A percentile compares a stretch with the other conserved stretches of the same genome.
phyloP scores from a whole-genome alignment of 768 basidiomycete genomes.

The Lentinula raphanica region DNA sequence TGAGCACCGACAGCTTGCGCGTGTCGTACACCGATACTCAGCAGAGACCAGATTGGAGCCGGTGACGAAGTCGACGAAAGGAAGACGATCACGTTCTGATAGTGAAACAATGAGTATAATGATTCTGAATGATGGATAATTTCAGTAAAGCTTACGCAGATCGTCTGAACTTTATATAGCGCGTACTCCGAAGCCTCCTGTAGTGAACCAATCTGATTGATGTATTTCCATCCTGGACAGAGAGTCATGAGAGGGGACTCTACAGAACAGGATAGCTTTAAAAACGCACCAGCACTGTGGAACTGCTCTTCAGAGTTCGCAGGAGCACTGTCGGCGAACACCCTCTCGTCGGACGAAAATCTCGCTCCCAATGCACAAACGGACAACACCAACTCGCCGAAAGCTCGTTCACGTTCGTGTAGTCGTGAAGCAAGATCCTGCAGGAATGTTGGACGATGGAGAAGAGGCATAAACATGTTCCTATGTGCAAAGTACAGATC shows the following conservation, averaged over 20 bases:
- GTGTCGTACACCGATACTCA: conserved; percentile 61
- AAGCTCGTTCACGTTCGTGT: conserved; percentile 43
- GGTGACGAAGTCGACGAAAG: conserved; percentile 42
- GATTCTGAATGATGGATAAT: not conserved
- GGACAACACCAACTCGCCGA: conserved; percentile 44
- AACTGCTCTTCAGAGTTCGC: conserved; percentile 32
- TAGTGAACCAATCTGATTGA: conserved; percentile 35
- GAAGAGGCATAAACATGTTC: conserved; percentile 55
- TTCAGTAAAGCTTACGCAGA: conserved; percentile 43
- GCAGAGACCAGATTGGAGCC: conserved; percentile 56
- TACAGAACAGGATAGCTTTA: too few species aligned
- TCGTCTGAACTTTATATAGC: conserved; percentile 64
- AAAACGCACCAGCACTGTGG: not conserved
- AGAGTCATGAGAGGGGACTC: not conserved
- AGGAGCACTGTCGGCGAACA: conserved; percentile 43
- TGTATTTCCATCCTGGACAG: not conserved
- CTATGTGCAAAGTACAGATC: conserved; percentile 59
- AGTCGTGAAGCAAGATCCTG: conserved; percentile 40
- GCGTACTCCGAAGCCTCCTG: conserved; percentile 49
- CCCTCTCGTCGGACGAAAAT: conserved; percentile 53
- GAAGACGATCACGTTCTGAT: conserved; percentile 44
- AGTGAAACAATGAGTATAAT: not conserved
- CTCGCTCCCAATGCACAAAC: conserved; percentile 58
- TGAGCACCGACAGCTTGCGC: conserved; percentile 77
- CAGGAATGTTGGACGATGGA: conserved; percentile 72